Conservation (phyloP, 306 rosid species). For the Pyrus pyrifolia region DNA sequence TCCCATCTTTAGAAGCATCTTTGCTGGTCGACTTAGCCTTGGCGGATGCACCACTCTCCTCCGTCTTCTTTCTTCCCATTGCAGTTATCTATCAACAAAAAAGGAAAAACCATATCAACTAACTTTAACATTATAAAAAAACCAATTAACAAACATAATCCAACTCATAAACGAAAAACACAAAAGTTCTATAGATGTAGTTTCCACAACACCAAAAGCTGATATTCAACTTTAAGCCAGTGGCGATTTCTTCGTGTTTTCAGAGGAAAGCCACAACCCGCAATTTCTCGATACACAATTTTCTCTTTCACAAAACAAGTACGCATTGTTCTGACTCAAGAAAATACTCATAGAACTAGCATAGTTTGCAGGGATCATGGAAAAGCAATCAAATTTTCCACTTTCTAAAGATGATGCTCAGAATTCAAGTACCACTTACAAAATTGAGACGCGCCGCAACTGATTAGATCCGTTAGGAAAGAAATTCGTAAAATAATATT, state of each 20-base stretch:
- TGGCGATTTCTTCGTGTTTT: too few relatives aligned
- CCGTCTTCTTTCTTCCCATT: constrained; percentile 21
- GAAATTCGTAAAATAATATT: neutral
- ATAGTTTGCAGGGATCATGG: neutral
- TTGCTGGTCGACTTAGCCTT: constrained; percentile 9
- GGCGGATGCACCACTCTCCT: constrained; percentile 10
- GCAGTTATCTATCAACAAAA: neutral
- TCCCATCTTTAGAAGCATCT: constrained; percentile 10
- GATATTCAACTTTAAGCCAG: neutral
- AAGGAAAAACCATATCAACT: neutral
- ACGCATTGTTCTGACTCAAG: neutral
- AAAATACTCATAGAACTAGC: neutral
- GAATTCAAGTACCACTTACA: neutral
- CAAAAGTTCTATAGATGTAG: neutral
- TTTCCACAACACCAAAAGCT: neutral
- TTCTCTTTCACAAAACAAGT: neutral
- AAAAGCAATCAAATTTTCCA: neutral
- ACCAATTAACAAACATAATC: too few relatives aligned
- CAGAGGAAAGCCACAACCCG: neutral
- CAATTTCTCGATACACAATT: neutral
- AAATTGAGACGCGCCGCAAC: neutral
- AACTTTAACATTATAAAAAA: neutral
- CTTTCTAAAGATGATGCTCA: neutral
- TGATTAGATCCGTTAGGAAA: neutral
- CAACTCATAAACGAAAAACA: too few relatives aligned